Percentiles rank a stretch among this genome's conserved stretches.
Evolutionary conservation across 148 eudicot species (phyloP).

Genomic region (Camellia japonica): DNA sequence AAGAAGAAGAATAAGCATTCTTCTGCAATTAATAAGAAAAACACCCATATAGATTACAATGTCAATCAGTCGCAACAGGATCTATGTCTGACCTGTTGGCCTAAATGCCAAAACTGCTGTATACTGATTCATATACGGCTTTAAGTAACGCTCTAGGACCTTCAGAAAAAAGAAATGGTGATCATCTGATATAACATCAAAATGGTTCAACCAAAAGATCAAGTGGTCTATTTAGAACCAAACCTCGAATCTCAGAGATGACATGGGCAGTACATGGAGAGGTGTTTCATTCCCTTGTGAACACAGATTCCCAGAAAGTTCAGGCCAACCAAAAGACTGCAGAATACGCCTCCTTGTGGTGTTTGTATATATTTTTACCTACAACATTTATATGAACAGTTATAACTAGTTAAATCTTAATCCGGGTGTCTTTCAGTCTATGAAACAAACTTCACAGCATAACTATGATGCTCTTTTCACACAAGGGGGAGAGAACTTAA

Average conservation of each 20-base stretch:
- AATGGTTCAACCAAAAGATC: slow-evolving; percentile 4
- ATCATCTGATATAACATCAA: neutral
- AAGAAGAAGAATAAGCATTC: slow-evolving; percentile 9
- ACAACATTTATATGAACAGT: neutral
- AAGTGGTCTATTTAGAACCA: slow-evolving; percentile 10
- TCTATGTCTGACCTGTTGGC: slow-evolving; percentile 51
- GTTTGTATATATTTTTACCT: slow-evolving; percentile 59
- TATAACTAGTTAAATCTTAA: neutral
- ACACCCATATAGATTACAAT: neutral
- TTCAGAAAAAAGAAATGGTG: slow-evolving; percentile 13
- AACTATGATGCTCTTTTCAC: neutral
- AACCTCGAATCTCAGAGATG: slow-evolving; percentile 62
- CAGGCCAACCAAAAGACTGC: slow-evolving; percentile 61
- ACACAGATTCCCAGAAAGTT: slow-evolving; percentile 50
- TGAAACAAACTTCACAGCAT: neutral
- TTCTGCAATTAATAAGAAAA: neutral
- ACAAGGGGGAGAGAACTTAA: neutral
- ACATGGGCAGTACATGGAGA: slow-evolving; percentile 62
- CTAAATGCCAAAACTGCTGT: slow-evolving; percentile 54
- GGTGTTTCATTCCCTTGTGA: slow-evolving; percentile 55
- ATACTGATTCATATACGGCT: slow-evolving; percentile 39
- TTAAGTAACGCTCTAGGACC: slow-evolving; percentile 45
- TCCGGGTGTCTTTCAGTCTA: no score
- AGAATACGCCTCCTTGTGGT: slow-evolving; percentile 53
- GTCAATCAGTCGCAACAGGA: slow-evolving; percentile 3